Evolutionary conservation across 2,329 filamentous ascomycete genomes (phyloP).

Genomic region (Fusarium kyushuense): DNA sequence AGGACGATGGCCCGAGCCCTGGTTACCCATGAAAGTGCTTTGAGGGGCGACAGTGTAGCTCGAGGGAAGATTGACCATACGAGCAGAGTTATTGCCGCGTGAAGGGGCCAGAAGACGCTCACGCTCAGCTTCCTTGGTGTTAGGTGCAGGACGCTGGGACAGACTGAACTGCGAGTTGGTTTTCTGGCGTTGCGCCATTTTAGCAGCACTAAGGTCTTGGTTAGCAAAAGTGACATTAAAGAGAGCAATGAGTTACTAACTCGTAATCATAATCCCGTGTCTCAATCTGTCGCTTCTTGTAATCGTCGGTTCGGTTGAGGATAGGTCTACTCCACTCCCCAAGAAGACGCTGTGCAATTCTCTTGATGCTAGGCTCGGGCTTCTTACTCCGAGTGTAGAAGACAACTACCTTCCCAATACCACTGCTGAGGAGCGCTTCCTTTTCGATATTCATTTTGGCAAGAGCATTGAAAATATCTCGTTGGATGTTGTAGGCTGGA

Average conservation of each 20-base stretch:
- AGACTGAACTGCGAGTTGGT: constrained; percentile 63
- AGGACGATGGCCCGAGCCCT: constrained; percentile 66
- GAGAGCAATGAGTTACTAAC: constrained; percentile 55
- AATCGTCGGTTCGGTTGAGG: constrained; percentile 92
- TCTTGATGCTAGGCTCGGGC: constrained; percentile 88
- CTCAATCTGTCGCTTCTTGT: constrained; percentile 82
- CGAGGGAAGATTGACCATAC: constrained; percentile 65
- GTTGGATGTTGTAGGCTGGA: constrained; percentile 97
- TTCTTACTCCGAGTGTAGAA: constrained; percentile 98
- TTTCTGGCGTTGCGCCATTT: constrained; percentile 63
- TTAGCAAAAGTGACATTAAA: constrained; percentile 20
- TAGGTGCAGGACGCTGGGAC: constrained; percentile 62
- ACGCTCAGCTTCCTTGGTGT: constrained; percentile 64
- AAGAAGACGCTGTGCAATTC: constrained; percentile 90
- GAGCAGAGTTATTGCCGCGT: constrained; percentile 67
- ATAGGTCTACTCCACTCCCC: constrained; percentile 97
- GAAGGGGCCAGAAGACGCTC: constrained; percentile 70
- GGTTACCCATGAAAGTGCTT: constrained; percentile 69
- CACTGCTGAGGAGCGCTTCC: constrained; percentile 87
- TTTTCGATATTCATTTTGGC: constrained; percentile 88
- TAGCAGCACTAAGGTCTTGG: constrained; percentile 61
- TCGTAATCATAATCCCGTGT: constrained; percentile 73
- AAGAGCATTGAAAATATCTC: constrained; percentile 88
- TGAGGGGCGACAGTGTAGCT: constrained; percentile 71
- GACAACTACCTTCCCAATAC: constrained; percentile 94